Evolutionary conservation across 2,329 filamentous ascomycete genomes (phyloP).

Genomic region (Diaporthe nobilis): DNA sequence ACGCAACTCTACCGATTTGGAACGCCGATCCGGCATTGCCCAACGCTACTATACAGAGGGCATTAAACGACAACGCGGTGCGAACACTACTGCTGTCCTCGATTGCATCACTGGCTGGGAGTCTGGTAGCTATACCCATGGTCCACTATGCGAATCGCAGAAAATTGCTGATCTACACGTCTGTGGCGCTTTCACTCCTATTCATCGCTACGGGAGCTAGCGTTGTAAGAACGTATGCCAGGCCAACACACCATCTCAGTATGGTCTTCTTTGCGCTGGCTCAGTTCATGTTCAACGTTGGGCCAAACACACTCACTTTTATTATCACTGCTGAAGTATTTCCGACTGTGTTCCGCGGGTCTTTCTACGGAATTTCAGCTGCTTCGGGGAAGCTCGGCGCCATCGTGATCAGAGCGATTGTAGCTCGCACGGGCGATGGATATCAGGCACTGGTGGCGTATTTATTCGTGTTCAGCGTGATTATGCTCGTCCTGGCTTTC

Average conservation of each 20-base stretch:
- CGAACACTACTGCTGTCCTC: constrained; percentile 38
- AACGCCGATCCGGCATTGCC: constrained; percentile 43
- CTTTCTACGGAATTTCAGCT: constrained; percentile 50
- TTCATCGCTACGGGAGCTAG: constrained; percentile 43
- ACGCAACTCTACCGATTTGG: constrained; percentile 32
- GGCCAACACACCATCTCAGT: constrained; percentile 34
- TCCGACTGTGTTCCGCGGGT: constrained; percentile 49
- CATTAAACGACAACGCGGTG: constrained; percentile 35
- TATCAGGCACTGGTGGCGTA: constrained; percentile 10
- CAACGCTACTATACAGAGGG: constrained; percentile 43
- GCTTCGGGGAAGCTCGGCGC: constrained; percentile 51
- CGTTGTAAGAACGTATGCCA: constrained; percentile 43
- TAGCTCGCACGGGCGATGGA: constrained; percentile 6
- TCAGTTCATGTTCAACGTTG: constrained; percentile 49
- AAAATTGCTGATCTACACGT: constrained; percentile 40
- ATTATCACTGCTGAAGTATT: constrained; percentile 51
- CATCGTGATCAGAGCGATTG: constrained; percentile 43
- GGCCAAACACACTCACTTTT: constrained; percentile 50
- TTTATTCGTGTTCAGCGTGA: constrained; percentile 30
- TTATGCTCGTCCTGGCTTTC: constrained; percentile 23
- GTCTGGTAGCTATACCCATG: constrained; percentile 41
- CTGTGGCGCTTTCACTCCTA: constrained; percentile 33
- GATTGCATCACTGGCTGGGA: constrained; percentile 42
- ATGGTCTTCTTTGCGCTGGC: constrained; percentile 45
- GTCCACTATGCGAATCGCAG: constrained; percentile 43